phyloP scores from a whole-genome alignment of 176 grass and related monocot genomes.

The Carex littledalei region DNA sequence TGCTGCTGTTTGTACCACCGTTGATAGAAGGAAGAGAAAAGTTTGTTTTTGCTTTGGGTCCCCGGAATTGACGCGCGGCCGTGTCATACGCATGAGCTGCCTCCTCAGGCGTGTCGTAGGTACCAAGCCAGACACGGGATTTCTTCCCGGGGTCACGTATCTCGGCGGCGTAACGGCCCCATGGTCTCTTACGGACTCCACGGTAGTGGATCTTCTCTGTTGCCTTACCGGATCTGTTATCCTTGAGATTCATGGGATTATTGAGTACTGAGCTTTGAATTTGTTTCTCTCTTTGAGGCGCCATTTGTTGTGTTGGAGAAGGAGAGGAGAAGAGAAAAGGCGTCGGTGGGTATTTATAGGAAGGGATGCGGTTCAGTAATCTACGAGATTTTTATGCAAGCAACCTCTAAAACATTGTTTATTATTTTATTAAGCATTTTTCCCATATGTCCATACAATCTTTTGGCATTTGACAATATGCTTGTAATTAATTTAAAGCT shows the following conservation, averaged over 20 bases:
- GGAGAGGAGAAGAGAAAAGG: background rate
- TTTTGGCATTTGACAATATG: background rate
- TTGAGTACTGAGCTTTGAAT: background rate
- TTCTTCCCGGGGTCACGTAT: conserved; percentile 97
- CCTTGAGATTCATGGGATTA: background rate
- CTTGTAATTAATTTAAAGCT: background rate
- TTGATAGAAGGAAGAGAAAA: conserved; percentile 33
- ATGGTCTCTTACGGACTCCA: conserved; percentile 80
- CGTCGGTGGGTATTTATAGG: conserved; percentile 16
- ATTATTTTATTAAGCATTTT: background rate
- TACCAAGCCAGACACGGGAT: conserved; percentile 90
- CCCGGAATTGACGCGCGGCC: conserved; percentile 72
- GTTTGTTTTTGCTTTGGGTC: conserved; percentile 84
- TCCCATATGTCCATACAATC: background rate
- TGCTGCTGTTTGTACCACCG: conserved; percentile 34
- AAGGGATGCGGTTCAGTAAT: background rate
- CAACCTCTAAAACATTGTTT: background rate
- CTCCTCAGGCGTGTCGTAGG: conserved; percentile 86
- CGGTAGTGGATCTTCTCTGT: conserved; percentile 44
- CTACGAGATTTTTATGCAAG: background rate
- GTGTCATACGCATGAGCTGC: conserved; percentile 79
- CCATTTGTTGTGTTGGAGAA: background rate
- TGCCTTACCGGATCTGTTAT: background rate
- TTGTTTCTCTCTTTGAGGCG: conserved; percentile 7
- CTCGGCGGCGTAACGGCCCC: conserved; percentile 85